Base-by-base conservation (phyloP, 768 basidiomycete genomes). In the Sistotremastrum suecicum region DNA sequence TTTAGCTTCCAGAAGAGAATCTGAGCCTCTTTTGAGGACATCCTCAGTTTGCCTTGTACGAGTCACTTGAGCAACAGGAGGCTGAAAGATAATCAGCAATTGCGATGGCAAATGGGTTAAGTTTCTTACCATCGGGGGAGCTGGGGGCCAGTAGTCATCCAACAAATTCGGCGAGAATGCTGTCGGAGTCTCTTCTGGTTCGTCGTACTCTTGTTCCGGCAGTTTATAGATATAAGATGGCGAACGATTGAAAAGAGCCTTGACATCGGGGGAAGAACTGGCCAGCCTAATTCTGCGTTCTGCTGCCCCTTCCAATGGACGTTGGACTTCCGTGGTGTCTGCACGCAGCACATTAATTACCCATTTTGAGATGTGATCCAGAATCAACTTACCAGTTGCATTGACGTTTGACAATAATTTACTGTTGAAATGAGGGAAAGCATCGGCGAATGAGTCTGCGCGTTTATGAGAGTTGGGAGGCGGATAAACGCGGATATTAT, bases 391-490 rank as follows among this genome's bases (percentile, higher is more conserved):
- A 57, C 83, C 83, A 48, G 76, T 74, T 42, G 78, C 75, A 54
- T 78, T 72, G 6, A 82, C 76, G 20, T 83, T 81, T 10, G 90
- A 81, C 41, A 95, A 70, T 1, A 95, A 78, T 62, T 91, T 95
- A 66, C 87, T 89, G 59, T 95, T 89, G 60, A 95, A 94, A 61
- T 94, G 90, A 29, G 90, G 86, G 71, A 94, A 92, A 2, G 91
- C 87, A 58, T 94, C 90, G 34, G 90, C 83, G 57, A 94, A 92
- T 1, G 90, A 89, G 57, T 97, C 92, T 5, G 83, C 83, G 40
- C 89, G 73, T 63, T 82, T 89, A 60, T 86, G 87, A 2, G 75
- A 75, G 46, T 83, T 78, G 10, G 80, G 74, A 30, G 83, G 80
- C 28, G 85, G 82, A 62, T 86, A 86, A 47, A 81, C 74, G 53